phyloP scores from a whole-genome alignment of 345 rosid genomes.

The Gynandropsis gynandra region DNA sequence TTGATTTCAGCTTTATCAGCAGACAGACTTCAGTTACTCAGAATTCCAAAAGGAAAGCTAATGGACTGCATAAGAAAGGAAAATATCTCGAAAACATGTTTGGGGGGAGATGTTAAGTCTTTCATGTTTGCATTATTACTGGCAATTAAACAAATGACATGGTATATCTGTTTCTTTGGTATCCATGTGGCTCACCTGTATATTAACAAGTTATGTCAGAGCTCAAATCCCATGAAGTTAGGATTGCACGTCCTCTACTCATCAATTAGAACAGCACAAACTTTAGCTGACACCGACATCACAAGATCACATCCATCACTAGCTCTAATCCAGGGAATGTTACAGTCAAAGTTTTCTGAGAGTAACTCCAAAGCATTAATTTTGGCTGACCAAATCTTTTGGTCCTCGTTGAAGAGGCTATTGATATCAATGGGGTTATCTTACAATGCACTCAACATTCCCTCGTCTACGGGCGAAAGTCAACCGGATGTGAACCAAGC shows the following conservation, averaged over 20 bases:
- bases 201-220: constrained; percentile 37
- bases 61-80: constrained; percentile 40
- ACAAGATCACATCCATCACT: constrained; percentile 46
- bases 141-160: constrained; percentile 53
- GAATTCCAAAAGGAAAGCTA: constrained; percentile 44
- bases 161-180: constrained; percentile 58
- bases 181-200: constrained; percentile 40
- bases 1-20: constrained; percentile 28
- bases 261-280: constrained; percentile 30
- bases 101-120: constrained; percentile 29
- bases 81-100: constrained; percentile 23
- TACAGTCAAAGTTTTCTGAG: constrained; percentile 29
- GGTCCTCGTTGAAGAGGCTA: constrained; percentile 46
- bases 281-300: constrained; percentile 29
- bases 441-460: constrained; percentile 30
- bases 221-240: constrained; percentile 33
- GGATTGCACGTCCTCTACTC: constrained; percentile 40
- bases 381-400: constrained; percentile 44
- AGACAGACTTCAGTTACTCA: constrained; percentile 36
- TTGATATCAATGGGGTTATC: constrained; percentile 42
- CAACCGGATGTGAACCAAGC: constrained; percentile 24
- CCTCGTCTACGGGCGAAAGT: constrained; percentile 20
- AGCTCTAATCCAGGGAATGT: constrained; percentile 37
- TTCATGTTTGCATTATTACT: constrained; percentile 39
- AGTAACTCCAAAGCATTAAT: constrained; percentile 37